These are phyloP conservation scores for Candida quercuum DNA, from an alignment of 805 yeast species.

Conservation along the genomic window DNA sequence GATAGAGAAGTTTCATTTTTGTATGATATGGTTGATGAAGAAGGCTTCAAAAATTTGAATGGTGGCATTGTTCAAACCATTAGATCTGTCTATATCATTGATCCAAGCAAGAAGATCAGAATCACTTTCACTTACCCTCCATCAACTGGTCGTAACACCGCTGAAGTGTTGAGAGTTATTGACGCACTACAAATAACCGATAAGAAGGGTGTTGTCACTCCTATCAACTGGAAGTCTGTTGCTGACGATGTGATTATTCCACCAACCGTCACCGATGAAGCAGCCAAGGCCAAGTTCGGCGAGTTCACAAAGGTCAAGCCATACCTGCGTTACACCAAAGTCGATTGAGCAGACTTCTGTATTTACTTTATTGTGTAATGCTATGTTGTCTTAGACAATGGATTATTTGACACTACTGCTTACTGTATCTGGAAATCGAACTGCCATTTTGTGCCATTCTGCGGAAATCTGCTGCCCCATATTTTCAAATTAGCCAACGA, in stretches of 20 bases:
- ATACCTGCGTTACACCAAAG: slow-evolving; percentile 71
- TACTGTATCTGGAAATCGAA: too few species aligned
- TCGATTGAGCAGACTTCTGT: slow-evolving; percentile 12
- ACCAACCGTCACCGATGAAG: slow-evolving; percentile 76
- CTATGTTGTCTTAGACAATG: too few species aligned
- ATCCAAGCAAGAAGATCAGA: slow-evolving; percentile 85
- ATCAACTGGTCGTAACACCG: slow-evolving; percentile 89
- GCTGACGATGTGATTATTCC: slow-evolving; percentile 93
- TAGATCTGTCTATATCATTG: slow-evolving; percentile 89
- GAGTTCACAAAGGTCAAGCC: slow-evolving; percentile 84
- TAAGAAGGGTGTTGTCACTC: slow-evolving; percentile 78
- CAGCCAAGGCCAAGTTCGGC: slow-evolving; percentile 78
- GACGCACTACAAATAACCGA: slow-evolving; percentile 88
- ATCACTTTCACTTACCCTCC: slow-evolving; percentile 87
- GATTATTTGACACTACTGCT: too few species aligned
- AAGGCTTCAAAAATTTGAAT: slow-evolving; percentile 67
- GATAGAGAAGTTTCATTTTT: slow-evolving; percentile 78
- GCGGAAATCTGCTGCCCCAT: too few species aligned
- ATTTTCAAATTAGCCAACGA: too few species aligned
- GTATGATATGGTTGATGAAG: slow-evolving; percentile 86
- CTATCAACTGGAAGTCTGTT: slow-evolving; percentile 79
- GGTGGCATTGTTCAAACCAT: slow-evolving; percentile 80
- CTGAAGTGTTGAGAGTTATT: slow-evolving; percentile 85
- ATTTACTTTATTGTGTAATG: too few species aligned
- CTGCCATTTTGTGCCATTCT: too few species aligned